Evolutionary conservation across 768 basidiomycete genomes (phyloP).

Genomic region (Termitomyces sp.): DNA sequence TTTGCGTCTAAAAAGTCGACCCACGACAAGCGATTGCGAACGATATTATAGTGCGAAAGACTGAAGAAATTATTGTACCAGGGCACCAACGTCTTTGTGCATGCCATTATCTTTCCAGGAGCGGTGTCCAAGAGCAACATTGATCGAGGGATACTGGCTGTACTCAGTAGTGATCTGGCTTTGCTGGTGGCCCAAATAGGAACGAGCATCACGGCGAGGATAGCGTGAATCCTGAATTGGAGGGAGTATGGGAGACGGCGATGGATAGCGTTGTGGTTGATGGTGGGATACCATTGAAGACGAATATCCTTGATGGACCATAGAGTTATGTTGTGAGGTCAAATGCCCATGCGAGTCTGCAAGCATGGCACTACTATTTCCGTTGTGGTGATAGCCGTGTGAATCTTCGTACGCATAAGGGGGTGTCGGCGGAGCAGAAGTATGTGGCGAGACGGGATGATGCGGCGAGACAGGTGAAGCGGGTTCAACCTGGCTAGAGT

Average conservation of each 20-base stretch:
- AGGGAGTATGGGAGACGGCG: slow-evolving; percentile 50
- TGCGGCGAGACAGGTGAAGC: slow-evolving; percentile 45
- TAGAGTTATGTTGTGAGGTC: slow-evolving; percentile 16
- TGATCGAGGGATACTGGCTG: slow-evolving; percentile 32
- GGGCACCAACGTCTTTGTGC: slow-evolving; percentile 34
- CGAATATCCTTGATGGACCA: slow-evolving; percentile 17
- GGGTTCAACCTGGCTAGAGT: slow-evolving; percentile 27
- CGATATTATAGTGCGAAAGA: neutral
- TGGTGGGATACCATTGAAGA: slow-evolving; percentile 15
- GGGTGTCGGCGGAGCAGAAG: slow-evolving; percentile 38
- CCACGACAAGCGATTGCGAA: neutral
- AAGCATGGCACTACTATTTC: slow-evolving; percentile 15
- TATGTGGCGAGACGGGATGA: slow-evolving; percentile 40
- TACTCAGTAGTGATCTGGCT: slow-evolving; percentile 27
- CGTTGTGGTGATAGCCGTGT: slow-evolving; percentile 31
- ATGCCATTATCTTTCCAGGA: slow-evolving; percentile 44
- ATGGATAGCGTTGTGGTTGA: slow-evolving; percentile 33
- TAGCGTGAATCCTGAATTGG: slow-evolving; percentile 44
- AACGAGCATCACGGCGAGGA: slow-evolving; percentile 21
- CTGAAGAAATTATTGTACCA: slow-evolving; percentile 23
- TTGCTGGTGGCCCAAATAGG: slow-evolving; percentile 4
- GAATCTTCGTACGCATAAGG: slow-evolving; percentile 44
- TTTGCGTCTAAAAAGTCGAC: neutral
- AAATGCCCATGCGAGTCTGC: slow-evolving; percentile 25
- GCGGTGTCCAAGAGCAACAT: slow-evolving; percentile 26